phyloP scores from a whole-genome alignment of 225 moss, liverwort and hornwort genomes.

The Bryum argenteum region DNA sequence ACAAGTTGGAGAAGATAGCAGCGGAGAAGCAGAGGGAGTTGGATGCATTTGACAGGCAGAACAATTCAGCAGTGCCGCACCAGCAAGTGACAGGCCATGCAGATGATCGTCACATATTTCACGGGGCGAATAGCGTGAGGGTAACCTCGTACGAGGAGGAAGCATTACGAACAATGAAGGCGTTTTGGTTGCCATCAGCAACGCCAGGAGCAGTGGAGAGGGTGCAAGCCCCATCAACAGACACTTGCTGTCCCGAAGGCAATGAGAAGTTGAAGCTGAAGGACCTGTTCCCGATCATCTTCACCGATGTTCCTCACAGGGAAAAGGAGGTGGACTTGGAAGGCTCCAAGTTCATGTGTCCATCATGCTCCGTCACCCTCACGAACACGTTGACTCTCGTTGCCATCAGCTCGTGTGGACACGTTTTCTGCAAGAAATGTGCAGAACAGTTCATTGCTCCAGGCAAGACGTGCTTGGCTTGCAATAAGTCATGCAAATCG shows the following conservation, averaged over 20 bases:
- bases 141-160: conserved; percentile 91
- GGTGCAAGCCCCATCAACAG: conserved; percentile 66
- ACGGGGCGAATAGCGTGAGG: conserved; percentile 80
- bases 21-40: conserved; percentile 69
- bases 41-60: conserved; percentile 80
- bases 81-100: conserved; percentile 54
- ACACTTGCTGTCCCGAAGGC: conserved; percentile 83
- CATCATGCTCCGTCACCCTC: conserved; percentile 91
- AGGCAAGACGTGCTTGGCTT: conserved; percentile 73
- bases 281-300: conserved; percentile 72
- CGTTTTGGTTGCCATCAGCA: conserved; percentile 94
- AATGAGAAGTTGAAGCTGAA: conserved; percentile 93
- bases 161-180: conserved; percentile 93
- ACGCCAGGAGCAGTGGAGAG: conserved; percentile 80
- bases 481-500: conserved; percentile 75
- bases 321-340: conserved; percentile 70
- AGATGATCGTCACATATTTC: conserved; percentile 57
- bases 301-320: conserved; percentile 67
- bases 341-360: conserved; percentile 71
- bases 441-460: conserved; percentile 79
- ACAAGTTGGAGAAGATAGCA: conserved; percentile 55
- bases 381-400: conserved; percentile 80
- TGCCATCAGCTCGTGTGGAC: conserved; percentile 76
- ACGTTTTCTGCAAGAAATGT: conserved; percentile 88
- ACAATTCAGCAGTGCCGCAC: conserved; percentile 79